Evolutionary conservation across 2,329 filamentous ascomycete species (phyloP).

Genomic region (Leptoxyphium fumago): DNA sequence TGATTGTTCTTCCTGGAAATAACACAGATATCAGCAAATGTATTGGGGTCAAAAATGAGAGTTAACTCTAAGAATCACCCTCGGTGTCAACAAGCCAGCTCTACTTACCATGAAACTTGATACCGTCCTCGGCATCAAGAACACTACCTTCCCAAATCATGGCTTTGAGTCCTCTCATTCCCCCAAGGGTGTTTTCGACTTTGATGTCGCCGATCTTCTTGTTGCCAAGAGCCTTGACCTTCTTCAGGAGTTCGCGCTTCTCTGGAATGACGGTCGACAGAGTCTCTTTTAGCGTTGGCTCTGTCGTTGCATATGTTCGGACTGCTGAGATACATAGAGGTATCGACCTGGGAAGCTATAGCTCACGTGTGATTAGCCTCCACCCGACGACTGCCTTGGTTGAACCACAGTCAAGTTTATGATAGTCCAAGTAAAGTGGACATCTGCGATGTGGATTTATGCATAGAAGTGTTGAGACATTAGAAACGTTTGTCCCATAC

Average conservation of each 20-base stretch:
- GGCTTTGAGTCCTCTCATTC: slow-evolving; percentile 88
- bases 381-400: no score
- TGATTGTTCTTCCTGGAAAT: slow-evolving; percentile 66
- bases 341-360: slow-evolving; percentile 13
- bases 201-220: slow-evolving; percentile 86
- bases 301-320: slow-evolving; percentile 56
- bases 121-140: slow-evolving; percentile 89
- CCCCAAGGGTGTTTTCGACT: slow-evolving; percentile 84
- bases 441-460: no score
- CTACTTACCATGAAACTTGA: slow-evolving; percentile 60
- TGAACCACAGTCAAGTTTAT: no score
- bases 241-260: slow-evolving; percentile 85
- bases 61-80: no score
- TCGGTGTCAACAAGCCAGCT: not conserved
- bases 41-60: no score
- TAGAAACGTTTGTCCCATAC: slow-evolving; percentile 28
- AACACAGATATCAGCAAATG: no score
- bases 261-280: slow-evolving; percentile 74
- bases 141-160: slow-evolving; percentile 99
- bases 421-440: no score
- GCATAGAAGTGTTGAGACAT: no score
- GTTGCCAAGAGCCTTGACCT: slow-evolving; percentile 72
- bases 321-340: slow-evolving; percentile 10
- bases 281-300: slow-evolving; percentile 79
- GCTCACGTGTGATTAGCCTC: not conserved